A percentile compares a stretch with the other conserved stretches of the same genome.
phyloP scores from a whole-genome alignment of 345 rosid species.

The Citropsis articulata region DNA sequence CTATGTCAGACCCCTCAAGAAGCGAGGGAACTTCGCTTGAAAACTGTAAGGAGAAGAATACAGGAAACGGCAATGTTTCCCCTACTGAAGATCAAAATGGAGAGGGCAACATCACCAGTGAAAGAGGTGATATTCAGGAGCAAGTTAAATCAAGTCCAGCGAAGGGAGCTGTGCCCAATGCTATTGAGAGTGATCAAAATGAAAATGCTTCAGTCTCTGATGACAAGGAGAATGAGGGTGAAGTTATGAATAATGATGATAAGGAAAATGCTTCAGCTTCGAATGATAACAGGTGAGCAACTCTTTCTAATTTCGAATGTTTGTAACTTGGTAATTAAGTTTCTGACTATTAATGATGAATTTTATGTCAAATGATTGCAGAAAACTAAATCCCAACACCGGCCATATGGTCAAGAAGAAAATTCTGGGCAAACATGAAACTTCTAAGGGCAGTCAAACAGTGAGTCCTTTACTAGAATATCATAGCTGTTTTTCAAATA shows the following conservation, averaged over 20 bases:
- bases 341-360: neutral
- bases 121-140: slow-evolving; percentile 14
- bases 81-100: neutral
- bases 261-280: slow-evolving; percentile 56
- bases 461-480: slow-evolving; percentile 22
- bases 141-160: slow-evolving; percentile 6
- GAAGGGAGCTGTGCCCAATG: slow-evolving; percentile 1
- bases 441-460: slow-evolving; percentile 34
- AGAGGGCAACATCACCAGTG: slow-evolving; percentile 1
- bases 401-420: slow-evolving; percentile 25
- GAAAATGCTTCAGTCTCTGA: slow-evolving; percentile 23
- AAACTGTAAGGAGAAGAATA: slow-evolving; percentile 5
- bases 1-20: slow-evolving; percentile 8
- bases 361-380: slow-evolving; percentile 25
- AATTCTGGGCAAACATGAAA: slow-evolving; percentile 36
- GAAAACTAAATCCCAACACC: slow-evolving; percentile 25
- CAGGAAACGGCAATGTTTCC: neutral
- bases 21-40: slow-evolving; percentile 4
- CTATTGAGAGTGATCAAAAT: slow-evolving; percentile 21
- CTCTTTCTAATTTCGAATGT: neutral
- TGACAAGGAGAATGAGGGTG: slow-evolving; percentile 24
- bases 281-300: slow-evolving; percentile 49
- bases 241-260: slow-evolving; percentile 31
- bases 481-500: neutral
- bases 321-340: neutral